Conservation (phyloP, 192 early-diverging fungal species). For the Entophlyctis helioformis region DNA sequence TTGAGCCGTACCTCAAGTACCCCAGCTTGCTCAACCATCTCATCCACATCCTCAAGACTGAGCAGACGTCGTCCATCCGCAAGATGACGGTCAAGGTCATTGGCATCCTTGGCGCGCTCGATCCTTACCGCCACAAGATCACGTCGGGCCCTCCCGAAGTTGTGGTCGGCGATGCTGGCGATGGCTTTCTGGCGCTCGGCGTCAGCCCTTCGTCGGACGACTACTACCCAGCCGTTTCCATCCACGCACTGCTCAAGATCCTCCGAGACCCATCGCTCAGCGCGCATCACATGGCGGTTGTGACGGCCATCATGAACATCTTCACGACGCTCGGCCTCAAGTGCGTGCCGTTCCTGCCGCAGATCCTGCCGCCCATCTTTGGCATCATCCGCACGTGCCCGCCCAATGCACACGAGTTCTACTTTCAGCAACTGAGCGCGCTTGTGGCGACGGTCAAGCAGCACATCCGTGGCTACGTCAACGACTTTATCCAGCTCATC, state of each 20-base stretch:
- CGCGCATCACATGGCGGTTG: slow-evolving; percentile 72
- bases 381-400: slow-evolving; percentile 77
- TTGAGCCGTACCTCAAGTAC: slow-evolving; percentile 80
- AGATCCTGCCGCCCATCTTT: slow-evolving; percentile 85
- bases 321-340: slow-evolving; percentile 82
- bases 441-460: slow-evolving; percentile 76
- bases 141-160: no score
- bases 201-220: slow-evolving; percentile 74
- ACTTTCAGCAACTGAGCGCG: slow-evolving; percentile 76
- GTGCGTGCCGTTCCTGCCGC: slow-evolving; percentile 78
- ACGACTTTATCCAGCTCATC: slow-evolving; percentile 68
- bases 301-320: slow-evolving; percentile 86
- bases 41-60: slow-evolving; percentile 71
- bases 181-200: slow-evolving; percentile 32
- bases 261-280: slow-evolving; percentile 68
- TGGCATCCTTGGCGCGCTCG: slow-evolving; percentile 88
- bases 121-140: slow-evolving; percentile 75
- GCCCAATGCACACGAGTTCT: slow-evolving; percentile 68
- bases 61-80: slow-evolving; percentile 59
- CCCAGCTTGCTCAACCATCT: slow-evolving; percentile 71
- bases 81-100: slow-evolving; percentile 79
- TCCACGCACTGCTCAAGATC: slow-evolving; percentile 79
- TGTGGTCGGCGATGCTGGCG: no score
- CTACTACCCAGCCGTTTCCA: slow-evolving; percentile 83
- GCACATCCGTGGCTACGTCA: slow-evolving; percentile 77